A percentile compares a stretch with the other conserved stretches of the same genome.
Conservation (phyloP, 116 monocot species). For the Zostera marina region DNA sequence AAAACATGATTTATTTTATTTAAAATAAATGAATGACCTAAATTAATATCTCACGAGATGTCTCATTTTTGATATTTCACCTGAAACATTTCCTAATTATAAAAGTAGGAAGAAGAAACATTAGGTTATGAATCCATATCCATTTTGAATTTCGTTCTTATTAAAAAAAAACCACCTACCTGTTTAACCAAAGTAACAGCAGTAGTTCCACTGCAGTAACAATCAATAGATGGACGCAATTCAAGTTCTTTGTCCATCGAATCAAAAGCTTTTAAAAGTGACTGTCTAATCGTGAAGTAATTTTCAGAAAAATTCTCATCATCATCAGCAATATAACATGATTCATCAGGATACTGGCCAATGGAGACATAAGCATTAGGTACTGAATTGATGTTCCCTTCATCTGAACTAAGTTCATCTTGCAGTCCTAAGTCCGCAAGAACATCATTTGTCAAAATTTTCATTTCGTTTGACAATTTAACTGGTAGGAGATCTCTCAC, state of each 20-base stretch:
- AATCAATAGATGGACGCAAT: conserved; percentile 44
- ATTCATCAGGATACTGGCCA: conserved; percentile 34
- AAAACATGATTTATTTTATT: too few relatives aligned
- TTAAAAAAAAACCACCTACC: conserved; percentile 13
- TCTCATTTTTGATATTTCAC: too few relatives aligned
- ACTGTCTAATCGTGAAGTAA: conserved; percentile 34
- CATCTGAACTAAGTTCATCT: conserved; percentile 24
- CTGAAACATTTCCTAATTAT: conserved; percentile 12
- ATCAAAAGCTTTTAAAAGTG: conserved; percentile 57
- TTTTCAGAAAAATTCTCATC: conserved; percentile 44
- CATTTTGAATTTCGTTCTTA: neutral
- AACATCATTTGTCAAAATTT: conserved; percentile 10
- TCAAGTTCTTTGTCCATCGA: conserved; percentile 78
- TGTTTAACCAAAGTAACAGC: conserved; percentile 71
- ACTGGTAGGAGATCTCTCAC: conserved; percentile 79
- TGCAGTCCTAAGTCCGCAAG: neutral
- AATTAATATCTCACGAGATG: too few relatives aligned
- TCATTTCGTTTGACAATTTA: conserved; percentile 46
- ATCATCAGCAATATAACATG: conserved; percentile 16
- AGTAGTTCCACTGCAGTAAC: conserved; percentile 77
- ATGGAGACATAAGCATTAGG: conserved; percentile 21
- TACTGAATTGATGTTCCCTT: conserved; percentile 38
- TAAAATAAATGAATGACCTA: too few relatives aligned
- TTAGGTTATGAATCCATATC: conserved; percentile 4
- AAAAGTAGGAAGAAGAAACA: conserved; percentile 10